These are phyloP conservation scores for Pyrenula massariospora DNA, from an alignment of 495 filamentous ascomycete genomes.

Conservation along the genomic window DNA sequence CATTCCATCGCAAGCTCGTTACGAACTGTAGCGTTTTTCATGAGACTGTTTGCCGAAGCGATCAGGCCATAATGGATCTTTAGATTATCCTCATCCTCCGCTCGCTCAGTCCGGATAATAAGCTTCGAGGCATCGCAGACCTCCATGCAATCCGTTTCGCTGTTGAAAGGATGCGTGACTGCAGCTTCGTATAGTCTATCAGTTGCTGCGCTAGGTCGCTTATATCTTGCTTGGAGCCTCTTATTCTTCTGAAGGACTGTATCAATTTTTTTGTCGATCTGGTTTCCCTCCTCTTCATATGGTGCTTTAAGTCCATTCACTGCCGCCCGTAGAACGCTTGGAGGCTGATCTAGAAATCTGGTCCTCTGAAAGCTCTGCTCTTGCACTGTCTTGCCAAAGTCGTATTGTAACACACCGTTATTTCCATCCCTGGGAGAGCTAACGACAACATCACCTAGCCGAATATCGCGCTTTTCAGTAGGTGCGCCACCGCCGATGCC, in stretches of 20 bases:
- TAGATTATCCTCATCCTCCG: neutral
- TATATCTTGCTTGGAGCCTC: constrained; percentile 13
- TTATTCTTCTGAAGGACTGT: constrained; percentile 8
- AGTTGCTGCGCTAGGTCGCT: constrained; percentile 12
- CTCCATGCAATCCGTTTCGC: constrained; percentile 8
- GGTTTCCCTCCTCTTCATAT: constrained; percentile 6
- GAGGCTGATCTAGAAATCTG: constrained; percentile 22
- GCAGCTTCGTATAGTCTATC: constrained; percentile 22
- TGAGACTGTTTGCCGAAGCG: constrained; percentile 15
- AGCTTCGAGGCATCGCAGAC: constrained; percentile 12
- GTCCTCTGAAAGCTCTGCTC: constrained; percentile 10
- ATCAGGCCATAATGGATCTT: constrained; percentile 17
- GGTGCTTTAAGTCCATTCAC: constrained; percentile 7
- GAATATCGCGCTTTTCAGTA: constrained; percentile 10
- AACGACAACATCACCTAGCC: constrained; percentile 29
- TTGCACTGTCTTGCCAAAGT: constrained; percentile 19
- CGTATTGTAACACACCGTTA: constrained; percentile 27
- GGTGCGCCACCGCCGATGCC: constrained; percentile 27
- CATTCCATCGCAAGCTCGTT: constrained; percentile 17
- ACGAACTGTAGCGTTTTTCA: constrained; percentile 15
- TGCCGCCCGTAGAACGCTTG: constrained; percentile 9
- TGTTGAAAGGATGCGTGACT: constrained; percentile 13
- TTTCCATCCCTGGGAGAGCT: constrained; percentile 11
- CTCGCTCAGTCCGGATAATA: neutral
- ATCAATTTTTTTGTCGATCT: constrained; percentile 12